Evolutionary conservation across 2,329 filamentous ascomycete species (phyloP).

Genomic region (Dryadomyces quercivorus): DNA sequence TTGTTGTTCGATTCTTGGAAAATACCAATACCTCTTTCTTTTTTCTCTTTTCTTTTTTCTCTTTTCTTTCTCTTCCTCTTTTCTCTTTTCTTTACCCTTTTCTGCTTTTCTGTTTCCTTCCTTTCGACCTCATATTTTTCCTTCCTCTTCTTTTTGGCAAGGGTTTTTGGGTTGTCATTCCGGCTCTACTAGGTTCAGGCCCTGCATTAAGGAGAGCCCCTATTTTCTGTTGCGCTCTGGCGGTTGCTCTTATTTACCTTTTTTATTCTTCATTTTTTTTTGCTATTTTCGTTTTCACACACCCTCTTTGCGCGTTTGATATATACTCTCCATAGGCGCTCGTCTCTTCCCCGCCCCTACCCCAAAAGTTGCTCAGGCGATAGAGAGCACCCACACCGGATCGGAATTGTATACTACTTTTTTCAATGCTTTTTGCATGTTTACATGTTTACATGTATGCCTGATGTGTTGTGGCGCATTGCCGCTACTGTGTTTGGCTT

Average conservation of each 20-base stretch:
- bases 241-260: constrained; percentile 14
- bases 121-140: constrained; percentile 7
- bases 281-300: neutral
- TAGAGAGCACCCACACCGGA: constrained; percentile 8
- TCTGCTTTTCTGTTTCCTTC: constrained; percentile 18
- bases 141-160: constrained; percentile 11
- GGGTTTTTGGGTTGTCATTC: constrained; percentile 7
- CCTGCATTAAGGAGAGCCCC: constrained; percentile 5
- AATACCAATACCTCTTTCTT: constrained; percentile 17
- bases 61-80: constrained; percentile 17
- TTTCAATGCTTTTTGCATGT: neutral
- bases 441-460: constrained; percentile 3
- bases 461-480: neutral
- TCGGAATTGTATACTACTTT: constrained; percentile 11
- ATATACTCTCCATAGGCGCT: constrained; percentile 14
- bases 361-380: constrained; percentile 10
- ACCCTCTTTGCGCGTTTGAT: constrained; percentile 6
- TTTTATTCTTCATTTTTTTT: constrained; percentile 13
- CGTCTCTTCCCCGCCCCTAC: constrained; percentile 4
- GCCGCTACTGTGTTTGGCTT: neutral
- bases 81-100: constrained; percentile 8
- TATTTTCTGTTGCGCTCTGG: constrained; percentile 12
- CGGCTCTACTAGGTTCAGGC: constrained; percentile 10
- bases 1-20: constrained; percentile 14
- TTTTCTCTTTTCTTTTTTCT: constrained; percentile 10